Conservation (phyloP, 2,329 filamentous ascomycete genomes). For the Ophiostoma piceae region DNA sequence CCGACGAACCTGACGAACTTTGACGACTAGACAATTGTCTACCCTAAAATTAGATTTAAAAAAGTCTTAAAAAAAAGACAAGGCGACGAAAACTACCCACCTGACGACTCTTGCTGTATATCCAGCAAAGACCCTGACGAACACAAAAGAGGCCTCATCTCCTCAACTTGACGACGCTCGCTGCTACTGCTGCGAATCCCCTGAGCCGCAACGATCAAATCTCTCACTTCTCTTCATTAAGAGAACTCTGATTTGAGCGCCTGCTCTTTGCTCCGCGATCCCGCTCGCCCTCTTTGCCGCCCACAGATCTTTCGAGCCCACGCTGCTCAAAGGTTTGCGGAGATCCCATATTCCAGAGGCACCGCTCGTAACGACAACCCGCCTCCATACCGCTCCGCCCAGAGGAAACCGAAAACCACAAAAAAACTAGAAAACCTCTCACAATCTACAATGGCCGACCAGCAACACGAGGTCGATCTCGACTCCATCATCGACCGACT, state of each 20-base stretch:
- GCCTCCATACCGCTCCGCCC: constrained; percentile 9
- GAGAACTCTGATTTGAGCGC: not conserved
- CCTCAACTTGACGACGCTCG: constrained; percentile 7
- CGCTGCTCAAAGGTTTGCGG: constrained; percentile 28
- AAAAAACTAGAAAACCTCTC: constrained; percentile 18
- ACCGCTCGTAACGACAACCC: constrained; percentile 18
- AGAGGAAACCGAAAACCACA: constrained; percentile 12
- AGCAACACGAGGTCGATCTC: constrained; percentile 85
- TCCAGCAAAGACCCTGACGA: constrained; percentile 13
- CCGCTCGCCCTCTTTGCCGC: constrained; percentile 21
- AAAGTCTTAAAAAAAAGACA: not conserved
- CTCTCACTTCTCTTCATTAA: not conserved
- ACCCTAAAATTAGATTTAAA: not conserved
- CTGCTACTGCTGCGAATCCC: constrained; percentile 10
- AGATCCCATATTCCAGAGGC: constrained; percentile 25
- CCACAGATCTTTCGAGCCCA: constrained; percentile 27
- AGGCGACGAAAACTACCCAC: not conserved
- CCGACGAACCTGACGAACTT: constrained; percentile 11
- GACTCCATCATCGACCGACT: constrained; percentile 99
- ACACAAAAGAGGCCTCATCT: not conserved
- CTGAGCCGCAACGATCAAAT: too few species aligned
- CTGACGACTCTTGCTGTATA: constrained; percentile 16
- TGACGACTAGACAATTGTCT: constrained; percentile 13
- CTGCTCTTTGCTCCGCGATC: not conserved
- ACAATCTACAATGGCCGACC: constrained; percentile 51